These are phyloP conservation scores for Leptoxyphium fumago DNA, from an alignment of 2,329 filamentous ascomycete genomes.

Conservation along the genomic window DNA sequence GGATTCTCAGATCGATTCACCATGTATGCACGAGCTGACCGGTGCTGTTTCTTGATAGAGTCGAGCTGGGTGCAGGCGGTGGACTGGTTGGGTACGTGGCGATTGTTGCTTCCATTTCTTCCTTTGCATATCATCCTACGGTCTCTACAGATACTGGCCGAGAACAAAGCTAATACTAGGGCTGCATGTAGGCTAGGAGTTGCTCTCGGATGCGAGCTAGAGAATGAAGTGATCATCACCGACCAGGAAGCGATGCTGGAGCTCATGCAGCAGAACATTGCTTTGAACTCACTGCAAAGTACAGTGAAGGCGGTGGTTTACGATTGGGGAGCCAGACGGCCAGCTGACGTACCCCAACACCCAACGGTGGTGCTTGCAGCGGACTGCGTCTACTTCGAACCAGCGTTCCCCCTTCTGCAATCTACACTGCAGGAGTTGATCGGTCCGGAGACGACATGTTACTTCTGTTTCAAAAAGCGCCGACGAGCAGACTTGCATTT, in stretches of 20 bases:
- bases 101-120: background rate
- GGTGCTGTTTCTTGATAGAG: constrained; percentile 33
- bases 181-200: constrained; percentile 35
- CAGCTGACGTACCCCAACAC: constrained; percentile 32
- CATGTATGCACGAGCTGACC: constrained; percentile 1
- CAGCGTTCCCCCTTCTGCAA: constrained; percentile 77
- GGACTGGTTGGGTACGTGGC: constrained; percentile 55
- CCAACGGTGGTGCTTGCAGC: constrained; percentile 82
- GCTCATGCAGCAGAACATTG: constrained; percentile 76
- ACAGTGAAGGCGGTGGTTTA: constrained; percentile 55
- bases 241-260: constrained; percentile 76
- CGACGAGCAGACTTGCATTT: constrained; percentile 50
- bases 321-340: constrained; percentile 51
- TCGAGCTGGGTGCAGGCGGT: constrained; percentile 85
- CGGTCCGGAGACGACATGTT: constrained; percentile 48
- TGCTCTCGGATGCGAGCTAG: constrained; percentile 40
- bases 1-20: too few species aligned
- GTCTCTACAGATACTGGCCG: background rate
- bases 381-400: constrained; percentile 95
- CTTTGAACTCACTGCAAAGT: constrained; percentile 55
- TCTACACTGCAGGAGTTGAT: constrained; percentile 63
- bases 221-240: constrained; percentile 56
- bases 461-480: constrained; percentile 92
- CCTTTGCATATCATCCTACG: background rate
- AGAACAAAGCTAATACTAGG: background rate